Evolutionary conservation across 2,329 filamentous ascomycete genomes (phyloP).

Genomic region (Hymenoscyphus salicellus): DNA sequence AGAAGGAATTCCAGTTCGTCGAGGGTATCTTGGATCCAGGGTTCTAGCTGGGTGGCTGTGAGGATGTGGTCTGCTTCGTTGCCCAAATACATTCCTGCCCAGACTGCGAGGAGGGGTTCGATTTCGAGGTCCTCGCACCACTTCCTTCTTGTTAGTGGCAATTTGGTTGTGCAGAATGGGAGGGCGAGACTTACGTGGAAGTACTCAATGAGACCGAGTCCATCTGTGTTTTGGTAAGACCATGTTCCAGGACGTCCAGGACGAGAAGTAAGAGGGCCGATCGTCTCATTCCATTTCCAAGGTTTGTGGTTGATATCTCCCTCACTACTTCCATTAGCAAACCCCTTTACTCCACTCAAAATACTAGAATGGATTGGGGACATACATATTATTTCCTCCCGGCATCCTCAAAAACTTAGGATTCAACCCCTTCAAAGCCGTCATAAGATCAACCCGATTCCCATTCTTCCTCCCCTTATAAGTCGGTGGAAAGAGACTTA

Average conservation of each 20-base stretch:
- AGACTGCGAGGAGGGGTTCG: slow-evolving; percentile 47
- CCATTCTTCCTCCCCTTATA: slow-evolving; percentile 58
- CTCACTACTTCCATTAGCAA: slow-evolving; percentile 32
- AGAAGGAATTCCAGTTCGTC: slow-evolving; percentile 53
- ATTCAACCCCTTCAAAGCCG: slow-evolving; percentile 50
- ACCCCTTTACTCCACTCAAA: slow-evolving; percentile 16
- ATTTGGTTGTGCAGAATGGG: background rate
- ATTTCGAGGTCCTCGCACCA: slow-evolving; percentile 48
- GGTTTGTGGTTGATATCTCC: slow-evolving; percentile 26
- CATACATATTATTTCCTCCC: slow-evolving; percentile 59
- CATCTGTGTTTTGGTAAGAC: slow-evolving; percentile 45
- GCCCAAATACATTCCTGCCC: slow-evolving; percentile 45
- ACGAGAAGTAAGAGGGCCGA: slow-evolving; percentile 40
- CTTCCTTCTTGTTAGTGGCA: slow-evolving; percentile 7
- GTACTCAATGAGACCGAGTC: slow-evolving; percentile 51
- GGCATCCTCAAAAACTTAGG: slow-evolving; percentile 62
- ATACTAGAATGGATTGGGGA: too few species aligned
- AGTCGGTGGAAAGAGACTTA: slow-evolving; percentile 59
- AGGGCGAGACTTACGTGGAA: slow-evolving; percentile 33
- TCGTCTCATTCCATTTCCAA: slow-evolving; percentile 42
- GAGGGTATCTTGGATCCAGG: slow-evolving; percentile 47
- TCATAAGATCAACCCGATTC: slow-evolving; percentile 52
- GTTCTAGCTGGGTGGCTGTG: slow-evolving; percentile 37
- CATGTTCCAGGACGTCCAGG: slow-evolving; percentile 42
- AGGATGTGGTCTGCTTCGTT: slow-evolving; percentile 14